Conservation (phyloP, 78 protist species). For the Chrysochromulina tobinii region DNA sequence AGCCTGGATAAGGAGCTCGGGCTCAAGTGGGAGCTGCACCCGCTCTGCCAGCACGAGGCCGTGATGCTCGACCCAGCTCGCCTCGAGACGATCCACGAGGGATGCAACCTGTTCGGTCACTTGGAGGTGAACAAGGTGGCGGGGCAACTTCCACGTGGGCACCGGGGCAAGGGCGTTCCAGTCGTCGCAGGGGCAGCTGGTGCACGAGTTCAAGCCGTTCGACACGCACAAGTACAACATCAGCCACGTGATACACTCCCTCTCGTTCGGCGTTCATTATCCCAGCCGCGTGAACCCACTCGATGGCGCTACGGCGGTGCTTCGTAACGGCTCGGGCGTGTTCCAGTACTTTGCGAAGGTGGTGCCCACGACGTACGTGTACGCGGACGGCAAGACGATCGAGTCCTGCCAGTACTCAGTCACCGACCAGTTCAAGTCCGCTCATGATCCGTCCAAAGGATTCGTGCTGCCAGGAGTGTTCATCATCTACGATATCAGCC, state of each 20-base stretch:
- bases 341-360: constrained; percentile 89
- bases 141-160: constrained; percentile 67
- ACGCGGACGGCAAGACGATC: constrained; percentile 46
- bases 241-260: constrained; percentile 44
- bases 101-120: constrained; percentile 47
- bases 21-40: neutral
- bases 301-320: neutral
- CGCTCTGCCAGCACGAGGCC: constrained; percentile 46
- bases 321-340: constrained; percentile 39
- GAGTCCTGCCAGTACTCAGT: constrained; percentile 88
- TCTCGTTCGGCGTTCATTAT: constrained; percentile 39
- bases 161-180: constrained; percentile 31
- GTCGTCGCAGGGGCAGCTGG: constrained; percentile 16
- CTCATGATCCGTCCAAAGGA: neutral
- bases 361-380: constrained; percentile 83
- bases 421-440: constrained; percentile 71
- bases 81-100: neutral
- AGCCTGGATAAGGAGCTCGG: neutral
- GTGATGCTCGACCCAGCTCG: constrained; percentile 22
- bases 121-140: constrained; percentile 49
- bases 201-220: constrained; percentile 56
- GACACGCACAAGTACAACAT: neutral
- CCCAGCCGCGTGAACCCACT: neutral
- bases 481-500: constrained; percentile 90
- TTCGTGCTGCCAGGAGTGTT: constrained; percentile 69